phyloP scores from a whole-genome alignment of 345 rosid species.

The Microcos paniculata region DNA sequence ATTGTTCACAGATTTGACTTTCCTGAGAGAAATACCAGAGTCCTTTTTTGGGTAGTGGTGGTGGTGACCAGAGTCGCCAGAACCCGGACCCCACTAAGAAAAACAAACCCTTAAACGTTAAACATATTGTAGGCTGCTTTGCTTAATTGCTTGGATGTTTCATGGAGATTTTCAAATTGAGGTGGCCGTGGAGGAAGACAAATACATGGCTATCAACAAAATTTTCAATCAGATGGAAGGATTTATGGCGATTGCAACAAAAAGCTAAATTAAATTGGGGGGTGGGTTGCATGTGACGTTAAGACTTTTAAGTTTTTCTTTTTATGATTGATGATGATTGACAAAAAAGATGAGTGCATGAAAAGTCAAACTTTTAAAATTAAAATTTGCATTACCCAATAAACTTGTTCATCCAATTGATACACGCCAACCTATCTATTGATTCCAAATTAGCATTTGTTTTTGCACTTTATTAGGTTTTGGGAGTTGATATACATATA shows the following conservation, averaged over 20 bases:
- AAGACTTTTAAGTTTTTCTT: constrained; percentile 5
- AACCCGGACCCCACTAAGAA: background rate
- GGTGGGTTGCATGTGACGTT: constrained; percentile 30
- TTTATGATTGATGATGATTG: constrained; percentile 19
- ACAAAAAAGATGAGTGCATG: constrained; percentile 4
- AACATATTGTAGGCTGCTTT: background rate
- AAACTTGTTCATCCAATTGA: background rate
- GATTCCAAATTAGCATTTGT: background rate
- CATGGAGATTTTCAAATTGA: constrained; percentile 1
- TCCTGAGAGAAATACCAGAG: background rate
- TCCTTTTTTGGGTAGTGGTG: background rate
- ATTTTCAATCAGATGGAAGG: background rate
- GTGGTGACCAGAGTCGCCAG: no score
- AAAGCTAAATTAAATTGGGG: constrained; percentile 1
- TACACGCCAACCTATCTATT: background rate
- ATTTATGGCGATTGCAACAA: background rate
- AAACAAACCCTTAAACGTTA: background rate
- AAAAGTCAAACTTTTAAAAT: constrained; percentile 21
- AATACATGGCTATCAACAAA: background rate
- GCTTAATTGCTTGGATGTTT: background rate
- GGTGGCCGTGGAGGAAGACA: background rate
- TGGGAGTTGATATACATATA: constrained; percentile 4
- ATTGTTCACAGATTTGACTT: constrained; percentile 27
- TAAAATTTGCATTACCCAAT: constrained; percentile 5
- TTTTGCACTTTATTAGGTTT: background rate